Conservation (phyloP, 306 rosid genomes). For the Astragalus glycyphyllos region DNA sequence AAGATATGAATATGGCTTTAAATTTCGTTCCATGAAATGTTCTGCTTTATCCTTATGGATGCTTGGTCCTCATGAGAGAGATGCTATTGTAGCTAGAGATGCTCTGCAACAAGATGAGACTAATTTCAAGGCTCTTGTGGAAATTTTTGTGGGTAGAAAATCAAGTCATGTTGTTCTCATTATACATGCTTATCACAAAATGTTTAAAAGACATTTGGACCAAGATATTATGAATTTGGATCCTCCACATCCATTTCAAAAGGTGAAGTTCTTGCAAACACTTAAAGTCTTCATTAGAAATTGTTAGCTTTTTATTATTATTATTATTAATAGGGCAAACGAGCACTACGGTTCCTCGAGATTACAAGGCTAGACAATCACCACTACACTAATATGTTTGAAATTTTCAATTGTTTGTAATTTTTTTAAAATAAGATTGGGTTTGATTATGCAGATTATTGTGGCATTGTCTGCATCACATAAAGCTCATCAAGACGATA, state of each 20-base stretch:
- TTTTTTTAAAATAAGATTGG: background rate
- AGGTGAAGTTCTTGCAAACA: conserved; percentile 44
- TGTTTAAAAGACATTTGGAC: conserved; percentile 58
- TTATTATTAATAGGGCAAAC: too few species aligned
- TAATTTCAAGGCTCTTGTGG: conserved; percentile 64
- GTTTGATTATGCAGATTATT: conserved; percentile 58
- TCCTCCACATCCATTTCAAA: conserved; percentile 74
- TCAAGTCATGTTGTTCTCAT: conserved; percentile 72
- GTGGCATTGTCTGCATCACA: conserved; percentile 78
- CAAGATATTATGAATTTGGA: conserved; percentile 75
- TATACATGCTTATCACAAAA: conserved; percentile 62
- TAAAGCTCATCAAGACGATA: conserved; percentile 70
- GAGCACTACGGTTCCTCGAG: too few species aligned
- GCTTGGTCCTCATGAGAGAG: conserved; percentile 68
- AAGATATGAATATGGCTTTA: conserved; percentile 43
- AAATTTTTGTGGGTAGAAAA: conserved; percentile 68
- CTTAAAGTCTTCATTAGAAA: background rate
- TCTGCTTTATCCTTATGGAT: conserved; percentile 65
- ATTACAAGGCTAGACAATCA: too few species aligned
- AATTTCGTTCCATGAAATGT: conserved; percentile 40
- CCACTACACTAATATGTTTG: too few species aligned
- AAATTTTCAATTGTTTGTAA: conserved; percentile 1
- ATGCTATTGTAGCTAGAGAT: conserved; percentile 56
- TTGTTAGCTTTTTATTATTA: too few species aligned
- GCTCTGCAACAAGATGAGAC: conserved; percentile 58